Evolutionary conservation across 768 basidiomycete species (phyloP).

Genomic region (Agaricus blazei): DNA sequence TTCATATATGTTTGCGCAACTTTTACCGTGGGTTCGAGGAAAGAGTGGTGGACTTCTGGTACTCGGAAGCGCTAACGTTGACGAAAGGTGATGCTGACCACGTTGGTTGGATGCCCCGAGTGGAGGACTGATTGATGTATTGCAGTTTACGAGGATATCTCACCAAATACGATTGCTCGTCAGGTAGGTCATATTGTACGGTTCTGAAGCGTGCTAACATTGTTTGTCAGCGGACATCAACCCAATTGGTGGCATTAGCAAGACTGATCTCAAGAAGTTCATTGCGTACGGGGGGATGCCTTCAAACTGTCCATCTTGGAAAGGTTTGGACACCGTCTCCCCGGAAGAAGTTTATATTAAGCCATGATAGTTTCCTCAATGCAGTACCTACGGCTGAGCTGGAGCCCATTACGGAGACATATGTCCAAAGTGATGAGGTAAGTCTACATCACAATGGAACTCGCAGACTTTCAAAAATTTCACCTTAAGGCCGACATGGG

Average conservation of each 20-base stretch:
- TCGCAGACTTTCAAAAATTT: constrained; percentile 5
- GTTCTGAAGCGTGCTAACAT: not conserved
- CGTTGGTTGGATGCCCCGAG: not conserved
- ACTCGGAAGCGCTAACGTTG: constrained; percentile 97
- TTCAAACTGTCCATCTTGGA: constrained; percentile 84
- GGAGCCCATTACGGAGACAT: constrained; percentile 90
- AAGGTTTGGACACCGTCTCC: constrained; percentile 42
- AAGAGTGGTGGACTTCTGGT: constrained; percentile 84
- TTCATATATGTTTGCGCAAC: constrained; percentile 91
- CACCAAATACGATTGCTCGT: constrained; percentile 97
- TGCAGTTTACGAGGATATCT: constrained; percentile 88
- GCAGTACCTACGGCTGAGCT: constrained; percentile 95
- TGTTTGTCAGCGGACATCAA: constrained; percentile 80
- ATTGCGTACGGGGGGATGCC: constrained; percentile 74
- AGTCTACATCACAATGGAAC: constrained; percentile 8
- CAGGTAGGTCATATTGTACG: constrained; percentile 40
- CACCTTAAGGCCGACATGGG: constrained; percentile 88
- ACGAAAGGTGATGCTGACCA: constrained; percentile 69
- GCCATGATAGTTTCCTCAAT: constrained; percentile 65
- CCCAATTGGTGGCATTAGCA: constrained; percentile 97
- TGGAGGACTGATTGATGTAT: not conserved
- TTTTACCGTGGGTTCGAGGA: constrained; percentile 89
- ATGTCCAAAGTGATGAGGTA: constrained; percentile 95
- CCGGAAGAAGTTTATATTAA: constrained; percentile 1
- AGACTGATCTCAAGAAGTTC: constrained; percentile 95